Evolutionary conservation across 805 yeast species (phyloP).

Genomic region (Barnettozyma siamensis): DNA sequence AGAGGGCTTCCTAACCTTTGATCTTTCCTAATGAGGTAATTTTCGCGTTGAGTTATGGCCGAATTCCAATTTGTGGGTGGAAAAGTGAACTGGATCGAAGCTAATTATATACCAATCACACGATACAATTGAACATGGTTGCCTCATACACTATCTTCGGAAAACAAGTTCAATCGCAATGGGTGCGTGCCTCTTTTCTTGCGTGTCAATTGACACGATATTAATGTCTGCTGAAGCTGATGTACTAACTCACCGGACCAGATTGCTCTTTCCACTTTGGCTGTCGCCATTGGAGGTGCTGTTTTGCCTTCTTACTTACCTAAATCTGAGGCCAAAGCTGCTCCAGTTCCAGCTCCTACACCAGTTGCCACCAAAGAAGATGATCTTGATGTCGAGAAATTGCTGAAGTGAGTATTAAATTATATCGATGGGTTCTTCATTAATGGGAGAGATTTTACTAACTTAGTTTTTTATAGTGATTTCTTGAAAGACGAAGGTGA

Average conservation of each 20-base stretch:
- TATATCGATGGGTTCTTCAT: too few species aligned
- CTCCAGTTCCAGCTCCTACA: slow-evolving; percentile 21
- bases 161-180: slow-evolving; percentile 25
- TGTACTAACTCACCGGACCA: slow-evolving; percentile 8
- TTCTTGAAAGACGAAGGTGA: slow-evolving; percentile 27
- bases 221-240: neutral
- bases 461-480: slow-evolving; percentile 14
- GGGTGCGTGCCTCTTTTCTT: slow-evolving; percentile 17
- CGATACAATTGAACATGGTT: slow-evolving; percentile 20
- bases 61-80: neutral
- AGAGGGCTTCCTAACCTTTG: too few species aligned
- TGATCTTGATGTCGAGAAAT: slow-evolving; percentile 30
- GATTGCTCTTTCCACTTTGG: slow-evolving; percentile 29
- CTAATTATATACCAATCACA: too few species aligned
- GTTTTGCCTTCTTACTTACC: slow-evolving; percentile 20
- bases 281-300: slow-evolving; percentile 29
- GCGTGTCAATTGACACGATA: neutral
- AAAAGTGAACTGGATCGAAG: too few species aligned
- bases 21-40: neutral
- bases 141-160: slow-evolving; percentile 25
- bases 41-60: slow-evolving; percentile 1
- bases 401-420: slow-evolving; percentile 22
- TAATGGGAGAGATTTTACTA: too few species aligned
- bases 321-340: slow-evolving; percentile 14
- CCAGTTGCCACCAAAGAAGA: slow-evolving; percentile 24